A percentile compares a stretch with the other conserved stretches of the same genome.
phyloP scores from a whole-genome alignment of 805 yeast genomes.

The Yarrowia sp. region DNA sequence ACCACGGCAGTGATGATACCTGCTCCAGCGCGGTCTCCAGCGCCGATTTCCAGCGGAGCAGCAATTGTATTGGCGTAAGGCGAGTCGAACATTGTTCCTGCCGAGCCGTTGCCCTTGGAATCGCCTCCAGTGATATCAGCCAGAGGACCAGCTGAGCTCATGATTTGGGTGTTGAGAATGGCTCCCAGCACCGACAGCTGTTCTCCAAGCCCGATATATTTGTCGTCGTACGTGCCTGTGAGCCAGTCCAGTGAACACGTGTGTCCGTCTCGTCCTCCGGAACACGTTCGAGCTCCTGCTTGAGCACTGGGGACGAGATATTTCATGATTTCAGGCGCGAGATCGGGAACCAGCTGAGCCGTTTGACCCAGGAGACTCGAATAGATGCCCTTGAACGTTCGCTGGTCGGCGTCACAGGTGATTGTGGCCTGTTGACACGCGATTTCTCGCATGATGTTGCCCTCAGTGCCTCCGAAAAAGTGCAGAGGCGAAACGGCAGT shows the following conservation, averaged over 20 bases:
- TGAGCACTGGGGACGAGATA: conserved; percentile 60
- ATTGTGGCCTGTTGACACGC: conserved; percentile 66
- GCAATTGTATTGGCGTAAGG: conserved; percentile 11
- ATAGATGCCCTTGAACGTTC: conserved; percentile 75
- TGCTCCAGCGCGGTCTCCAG: conserved; percentile 44
- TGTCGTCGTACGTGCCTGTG: conserved; percentile 64
- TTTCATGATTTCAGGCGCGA: conserved; percentile 54
- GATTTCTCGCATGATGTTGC: conserved; percentile 67
- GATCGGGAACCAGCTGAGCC: conserved; percentile 57
- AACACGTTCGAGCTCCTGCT: conserved; percentile 80
- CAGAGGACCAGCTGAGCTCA: conserved; percentile 59
- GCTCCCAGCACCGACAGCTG: conserved; percentile 79
- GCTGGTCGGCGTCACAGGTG: conserved; percentile 72
- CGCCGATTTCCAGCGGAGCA: conserved; percentile 39
- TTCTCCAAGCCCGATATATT: conserved; percentile 76
- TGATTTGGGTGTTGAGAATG: conserved; percentile 56
- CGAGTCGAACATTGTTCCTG: conserved; percentile 54
- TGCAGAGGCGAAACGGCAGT: conserved; percentile 55
- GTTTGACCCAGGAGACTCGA: conserved; percentile 70
- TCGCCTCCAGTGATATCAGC: conserved; percentile 72
- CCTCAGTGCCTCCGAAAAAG: conserved; percentile 53
- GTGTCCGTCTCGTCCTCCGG: conserved; percentile 80
- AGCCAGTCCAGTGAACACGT: conserved; percentile 85
- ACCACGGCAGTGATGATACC: conserved; percentile 45
- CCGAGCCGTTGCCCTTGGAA: conserved; percentile 69